Conservation (phyloP, 1,284 basidiomycete genomes). For the Clitocybe nebularis region DNA sequence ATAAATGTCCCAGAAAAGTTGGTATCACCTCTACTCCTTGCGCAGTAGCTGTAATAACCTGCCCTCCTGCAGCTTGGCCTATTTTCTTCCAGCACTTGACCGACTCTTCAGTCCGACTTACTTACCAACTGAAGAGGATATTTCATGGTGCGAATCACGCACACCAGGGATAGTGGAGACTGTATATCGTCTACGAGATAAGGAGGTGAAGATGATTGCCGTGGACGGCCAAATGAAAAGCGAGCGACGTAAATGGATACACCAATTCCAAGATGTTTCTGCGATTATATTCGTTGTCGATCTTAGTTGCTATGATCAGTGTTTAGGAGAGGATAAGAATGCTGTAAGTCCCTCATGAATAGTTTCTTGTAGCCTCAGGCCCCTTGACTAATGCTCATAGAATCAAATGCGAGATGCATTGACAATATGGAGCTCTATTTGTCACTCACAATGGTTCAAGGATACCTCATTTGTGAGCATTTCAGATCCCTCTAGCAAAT, state of each 20-base stretch:
- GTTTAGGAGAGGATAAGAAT: constrained; percentile 82
- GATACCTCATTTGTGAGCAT: constrained; percentile 87
- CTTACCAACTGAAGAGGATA: constrained; percentile 77
- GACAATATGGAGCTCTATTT: constrained; percentile 94
- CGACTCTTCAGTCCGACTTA: constrained; percentile 77
- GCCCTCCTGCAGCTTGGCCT: constrained; percentile 56
- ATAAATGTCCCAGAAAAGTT: constrained; percentile 89
- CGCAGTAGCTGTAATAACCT: too few species aligned
- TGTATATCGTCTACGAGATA: constrained; percentile 69
- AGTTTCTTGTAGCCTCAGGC: neutral
- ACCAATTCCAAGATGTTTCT: constrained; percentile 84
- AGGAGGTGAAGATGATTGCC: constrained; percentile 85
- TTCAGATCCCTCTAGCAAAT: too few species aligned
- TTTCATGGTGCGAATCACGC: constrained; percentile 81
- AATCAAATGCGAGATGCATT: constrained; percentile 98
- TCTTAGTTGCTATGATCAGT: constrained; percentile 88
- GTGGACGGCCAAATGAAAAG: constrained; percentile 90
- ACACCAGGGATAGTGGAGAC: constrained; percentile 96
- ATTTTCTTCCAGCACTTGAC: constrained; percentile 78
- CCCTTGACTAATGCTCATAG: constrained; percentile 40
- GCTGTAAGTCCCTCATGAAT: constrained; percentile 66
- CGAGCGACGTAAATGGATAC: constrained; percentile 87
- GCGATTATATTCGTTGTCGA: constrained; percentile 86
- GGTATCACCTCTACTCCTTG: constrained; percentile 23
- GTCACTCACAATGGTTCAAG: constrained; percentile 91